These are phyloP conservation scores for Umbelopsis sp. DNA, from an alignment of 192 early-diverging fungal species.

Conservation along the genomic window DNA sequence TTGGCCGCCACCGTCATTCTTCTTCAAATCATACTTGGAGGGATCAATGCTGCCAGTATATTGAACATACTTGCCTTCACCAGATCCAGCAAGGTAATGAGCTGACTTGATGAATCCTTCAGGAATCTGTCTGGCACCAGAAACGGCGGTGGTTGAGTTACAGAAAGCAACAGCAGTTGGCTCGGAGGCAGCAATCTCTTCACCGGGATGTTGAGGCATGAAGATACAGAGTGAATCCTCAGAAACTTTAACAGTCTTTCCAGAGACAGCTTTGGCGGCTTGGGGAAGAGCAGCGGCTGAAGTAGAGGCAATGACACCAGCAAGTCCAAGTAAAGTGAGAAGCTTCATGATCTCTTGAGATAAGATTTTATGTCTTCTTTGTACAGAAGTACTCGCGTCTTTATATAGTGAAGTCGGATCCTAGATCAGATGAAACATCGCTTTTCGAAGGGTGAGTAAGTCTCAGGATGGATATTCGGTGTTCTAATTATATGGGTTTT, in stretches of 20 bases:
- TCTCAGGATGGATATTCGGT: not conserved
- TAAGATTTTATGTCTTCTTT: not conserved
- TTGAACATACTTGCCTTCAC: constrained; percentile 43
- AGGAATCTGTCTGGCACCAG: constrained; percentile 43
- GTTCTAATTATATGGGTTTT: not conserved
- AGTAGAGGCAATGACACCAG: not conserved
- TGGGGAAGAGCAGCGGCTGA: not conserved
- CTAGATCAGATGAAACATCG: constrained; percentile 11
- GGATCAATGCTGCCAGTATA: constrained; percentile 48
- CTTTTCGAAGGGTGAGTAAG: not conserved
- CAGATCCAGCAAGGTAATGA: constrained; percentile 21
- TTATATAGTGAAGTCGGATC: not conserved
- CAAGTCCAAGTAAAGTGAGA: not conserved
- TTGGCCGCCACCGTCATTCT: constrained; percentile 49
- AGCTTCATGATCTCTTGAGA: not conserved
- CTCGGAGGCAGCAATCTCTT: constrained; percentile 48
- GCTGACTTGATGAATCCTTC: constrained; percentile 31
- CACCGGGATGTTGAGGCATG: constrained; percentile 45
- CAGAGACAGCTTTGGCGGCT: not conserved
- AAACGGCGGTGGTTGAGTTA: constrained; percentile 29
- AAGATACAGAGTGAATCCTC: constrained; percentile 32
- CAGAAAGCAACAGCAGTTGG: constrained; percentile 49
- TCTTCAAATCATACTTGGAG: constrained; percentile 34
- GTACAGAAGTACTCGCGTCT: not conserved
- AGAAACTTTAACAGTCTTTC: constrained; percentile 8